phyloP scores from a whole-genome alignment of 768 basidiomycete species.

The Lactifluus volemus region DNA sequence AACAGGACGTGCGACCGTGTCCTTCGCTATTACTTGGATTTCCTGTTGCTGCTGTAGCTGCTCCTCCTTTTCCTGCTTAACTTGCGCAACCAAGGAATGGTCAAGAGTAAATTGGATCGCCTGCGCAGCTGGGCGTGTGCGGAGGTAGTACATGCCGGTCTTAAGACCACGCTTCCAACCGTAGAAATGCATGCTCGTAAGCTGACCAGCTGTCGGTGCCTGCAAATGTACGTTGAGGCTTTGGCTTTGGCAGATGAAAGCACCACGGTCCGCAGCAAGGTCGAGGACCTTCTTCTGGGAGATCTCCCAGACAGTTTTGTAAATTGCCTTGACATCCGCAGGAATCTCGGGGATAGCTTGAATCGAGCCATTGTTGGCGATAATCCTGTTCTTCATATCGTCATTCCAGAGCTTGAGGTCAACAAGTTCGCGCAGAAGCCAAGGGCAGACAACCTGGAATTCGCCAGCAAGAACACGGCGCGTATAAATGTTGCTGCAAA shows the following conservation, averaged over 20 bases:
- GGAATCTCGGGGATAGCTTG: constrained; percentile 88
- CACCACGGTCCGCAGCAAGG: constrained; percentile 96
- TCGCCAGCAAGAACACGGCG: constrained; percentile 99
- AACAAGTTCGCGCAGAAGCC: constrained; percentile 97
- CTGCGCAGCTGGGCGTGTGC: constrained; percentile 88
- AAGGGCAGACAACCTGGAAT: constrained; percentile 98
- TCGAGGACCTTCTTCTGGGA: constrained; percentile 97
- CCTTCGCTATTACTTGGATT: neutral
- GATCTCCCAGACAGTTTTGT: constrained; percentile 99
- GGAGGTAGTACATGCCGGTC: constrained; percentile 97
- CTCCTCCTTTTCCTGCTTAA: constrained; percentile 36
- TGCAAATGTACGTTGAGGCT: constrained; percentile 90
- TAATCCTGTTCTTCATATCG: constrained; percentile 99
- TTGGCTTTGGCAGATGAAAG: constrained; percentile 96
- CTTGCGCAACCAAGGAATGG: constrained; percentile 62
- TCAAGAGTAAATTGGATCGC: constrained; percentile 99
- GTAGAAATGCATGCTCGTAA: constrained; percentile 97
- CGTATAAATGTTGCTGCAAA: constrained; percentile 88
- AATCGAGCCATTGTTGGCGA: constrained; percentile 86
- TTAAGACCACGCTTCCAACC: constrained; percentile 99
- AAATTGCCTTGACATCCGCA: constrained; percentile 89
- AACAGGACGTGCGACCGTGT: neutral
- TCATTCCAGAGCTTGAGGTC: constrained; percentile 95
- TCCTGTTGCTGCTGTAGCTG: constrained; percentile 8
- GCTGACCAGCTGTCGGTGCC: constrained; percentile 80